Evolutionary conservation across 345 rosid species (phyloP).

Genomic region (Pistacia vera): DNA sequence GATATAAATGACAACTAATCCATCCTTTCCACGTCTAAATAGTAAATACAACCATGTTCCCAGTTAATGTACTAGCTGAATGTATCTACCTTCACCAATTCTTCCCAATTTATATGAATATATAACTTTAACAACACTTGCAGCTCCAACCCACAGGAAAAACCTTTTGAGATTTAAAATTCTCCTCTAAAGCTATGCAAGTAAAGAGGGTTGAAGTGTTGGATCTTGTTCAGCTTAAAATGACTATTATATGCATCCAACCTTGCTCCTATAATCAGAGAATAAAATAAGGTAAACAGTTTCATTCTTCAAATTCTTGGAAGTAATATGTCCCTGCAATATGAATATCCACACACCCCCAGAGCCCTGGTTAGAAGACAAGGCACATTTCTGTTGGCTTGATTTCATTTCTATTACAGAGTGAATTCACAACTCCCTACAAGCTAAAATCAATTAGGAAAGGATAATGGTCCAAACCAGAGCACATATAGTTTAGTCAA

Average conservation of each 20-base stretch:
- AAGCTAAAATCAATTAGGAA: not conserved
- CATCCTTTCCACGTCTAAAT: not conserved
- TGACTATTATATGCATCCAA: not conserved
- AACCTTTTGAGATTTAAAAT: not conserved
- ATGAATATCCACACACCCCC: not conserved
- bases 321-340: not conserved
- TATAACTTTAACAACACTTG: not conserved
- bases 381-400: not conserved
- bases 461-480: no score
- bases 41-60: not conserved
- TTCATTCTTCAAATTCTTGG: not conserved
- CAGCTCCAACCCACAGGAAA: not conserved
- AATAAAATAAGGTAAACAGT: not conserved
- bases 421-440: not conserved
- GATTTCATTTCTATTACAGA: no score
- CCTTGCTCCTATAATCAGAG: not conserved
- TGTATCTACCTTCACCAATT: not conserved
- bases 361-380: not conserved
- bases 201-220: not conserved
- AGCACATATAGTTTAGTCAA: no score
- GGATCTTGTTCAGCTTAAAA: not conserved
- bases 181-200: not conserved
- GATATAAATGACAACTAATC: not conserved
- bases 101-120: not conserved
- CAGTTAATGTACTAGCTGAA: not conserved